Conservation (phyloP, 306 rosid genomes). For the Prunus davidiana region DNA sequence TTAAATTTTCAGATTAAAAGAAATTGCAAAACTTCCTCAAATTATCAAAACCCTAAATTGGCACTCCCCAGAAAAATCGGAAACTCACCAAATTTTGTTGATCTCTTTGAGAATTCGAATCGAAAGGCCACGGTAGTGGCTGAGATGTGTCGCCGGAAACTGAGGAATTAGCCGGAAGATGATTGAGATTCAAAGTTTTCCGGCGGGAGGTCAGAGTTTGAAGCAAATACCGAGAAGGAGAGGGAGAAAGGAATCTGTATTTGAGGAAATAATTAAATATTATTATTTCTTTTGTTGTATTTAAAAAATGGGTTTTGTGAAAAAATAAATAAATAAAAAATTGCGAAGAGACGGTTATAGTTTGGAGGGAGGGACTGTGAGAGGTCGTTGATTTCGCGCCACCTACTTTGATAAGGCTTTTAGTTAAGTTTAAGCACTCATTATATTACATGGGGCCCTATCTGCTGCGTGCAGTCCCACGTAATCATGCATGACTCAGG, state of each 20-base stretch:
- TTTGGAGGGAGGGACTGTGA: constrained; percentile 26
- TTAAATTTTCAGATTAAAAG: neutral
- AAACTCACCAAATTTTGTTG: constrained; percentile 1
- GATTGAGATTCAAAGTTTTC: constrained; percentile 25
- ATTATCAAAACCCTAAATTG: constrained; percentile 14
- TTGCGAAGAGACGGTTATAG: constrained; percentile 49
- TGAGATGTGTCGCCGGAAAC: constrained; percentile 12
- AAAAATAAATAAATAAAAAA: neutral
- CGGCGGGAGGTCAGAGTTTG: constrained; percentile 31
- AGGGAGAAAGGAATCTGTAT: neutral
- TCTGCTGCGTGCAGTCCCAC: neutral
- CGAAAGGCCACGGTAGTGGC: neutral
- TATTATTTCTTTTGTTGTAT: neutral
- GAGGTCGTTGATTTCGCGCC: constrained; percentile 64
- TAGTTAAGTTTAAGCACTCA: neutral
- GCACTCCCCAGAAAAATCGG: neutral
- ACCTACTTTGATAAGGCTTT: constrained; percentile 35
- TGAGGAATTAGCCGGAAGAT: neutral
- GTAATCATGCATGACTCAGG: neutral
- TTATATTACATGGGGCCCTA: neutral
- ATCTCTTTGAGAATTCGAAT: constrained; percentile 13
- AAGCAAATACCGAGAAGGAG: neutral
- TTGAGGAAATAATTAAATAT: constrained; percentile 8
- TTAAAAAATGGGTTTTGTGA: neutral
- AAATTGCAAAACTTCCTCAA: neutral